Base-by-base conservation (phyloP, 2,329 filamentous ascomycete species). In the Scytalidium sp. region DNA sequence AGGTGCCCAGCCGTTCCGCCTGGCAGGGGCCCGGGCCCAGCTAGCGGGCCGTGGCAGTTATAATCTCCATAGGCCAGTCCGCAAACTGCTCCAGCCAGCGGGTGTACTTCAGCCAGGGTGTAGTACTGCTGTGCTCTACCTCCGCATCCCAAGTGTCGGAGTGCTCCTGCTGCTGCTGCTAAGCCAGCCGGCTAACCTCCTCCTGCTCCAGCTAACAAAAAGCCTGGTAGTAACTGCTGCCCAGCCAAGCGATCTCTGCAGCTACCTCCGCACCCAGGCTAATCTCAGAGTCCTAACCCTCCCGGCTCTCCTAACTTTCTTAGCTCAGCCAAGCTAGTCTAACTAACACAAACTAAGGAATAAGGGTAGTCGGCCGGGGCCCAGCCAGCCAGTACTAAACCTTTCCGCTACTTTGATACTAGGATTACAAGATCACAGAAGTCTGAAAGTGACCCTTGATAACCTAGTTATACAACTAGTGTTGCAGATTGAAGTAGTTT, bases 41-140 rank as follows among this genome's bases (percentile, higher is more conserved):
- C 19, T n/a, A 29, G 39, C 19, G 23, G 9, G 45, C 29, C 5
- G 25, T 36, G 21, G 45, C 45, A 5, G 45, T 23, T 13, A 46
- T 39, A 11, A 46, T 46, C 22, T 46, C 29, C 15, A 46, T 8
- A 9, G 45, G 45, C 22, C 45, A 27, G 25, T 46, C 40, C 6
- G 19, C 15, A 29, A 46, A 40, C 10, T 20, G 45, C 7, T 36
- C 19, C 3, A 27, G 45, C 45, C 45, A 46, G 3, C 17, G 10
- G 3, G 25, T 39, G 40, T 40, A 19, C 36, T 46, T 20, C 15
- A 46, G 36, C 45, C 45, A 46, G 13, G 45, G 20, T 21, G 44
- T 36, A 5, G 44, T 46, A 29, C 13, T 29, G 25, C 7, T 29
- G 25, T 29, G 7, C 13, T 29, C 25, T 29, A 29, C 25, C 25